A percentile compares a stretch with the other conserved stretches of the same genome.
Evolutionary conservation across 176 grass and related monocot genomes (phyloP).

Genomic region (Musa schizocarpa): DNA sequence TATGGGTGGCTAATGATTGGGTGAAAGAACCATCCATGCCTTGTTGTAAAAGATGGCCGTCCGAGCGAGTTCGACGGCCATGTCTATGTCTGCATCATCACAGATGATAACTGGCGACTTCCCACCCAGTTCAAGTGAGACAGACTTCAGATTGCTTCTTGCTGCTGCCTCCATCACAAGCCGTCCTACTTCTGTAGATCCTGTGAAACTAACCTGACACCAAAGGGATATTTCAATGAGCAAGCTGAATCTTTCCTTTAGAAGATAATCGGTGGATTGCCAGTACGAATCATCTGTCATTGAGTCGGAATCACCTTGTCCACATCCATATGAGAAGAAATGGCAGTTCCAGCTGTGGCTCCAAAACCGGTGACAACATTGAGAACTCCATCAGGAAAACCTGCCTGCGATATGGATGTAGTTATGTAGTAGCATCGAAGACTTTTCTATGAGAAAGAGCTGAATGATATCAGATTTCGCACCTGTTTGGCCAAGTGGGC

Average conservation of each 20-base stretch:
- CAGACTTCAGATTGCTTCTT: slow-evolving; percentile 68
- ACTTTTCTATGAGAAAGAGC: not conserved
- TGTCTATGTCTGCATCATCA: slow-evolving; percentile 77
- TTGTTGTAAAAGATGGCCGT: slow-evolving; percentile 63
- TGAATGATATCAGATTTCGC: not conserved
- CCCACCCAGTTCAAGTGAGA: slow-evolving; percentile 80
- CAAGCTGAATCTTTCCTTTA: not conserved
- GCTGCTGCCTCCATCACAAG: slow-evolving; percentile 68
- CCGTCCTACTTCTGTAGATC: slow-evolving; percentile 57
- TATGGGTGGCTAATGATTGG: not conserved
- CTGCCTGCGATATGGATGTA: slow-evolving; percentile 30
- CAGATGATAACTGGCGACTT: slow-evolving; percentile 81
- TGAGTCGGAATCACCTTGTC: slow-evolving; percentile 34
- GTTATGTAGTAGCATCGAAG: not conserved
- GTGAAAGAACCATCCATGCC: slow-evolving; percentile 22
- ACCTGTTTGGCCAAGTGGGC: slow-evolving; percentile 53
- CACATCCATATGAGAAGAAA: slow-evolving; percentile 72
- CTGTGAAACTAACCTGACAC: slow-evolving; percentile 71
- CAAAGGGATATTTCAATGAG: not conserved
- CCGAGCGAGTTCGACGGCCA: slow-evolving; percentile 47
- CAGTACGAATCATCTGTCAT: not conserved
- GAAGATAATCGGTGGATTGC: not conserved
- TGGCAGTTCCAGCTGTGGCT: slow-evolving; percentile 45
- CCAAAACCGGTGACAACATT: slow-evolving; percentile 76
- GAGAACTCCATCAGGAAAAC: slow-evolving; percentile 74